Percentiles rank a stretch among this genome's conserved stretches.
Conservation (phyloP, 768 basidiomycete genomes). For the Neoboletus subvelutipes region DNA sequence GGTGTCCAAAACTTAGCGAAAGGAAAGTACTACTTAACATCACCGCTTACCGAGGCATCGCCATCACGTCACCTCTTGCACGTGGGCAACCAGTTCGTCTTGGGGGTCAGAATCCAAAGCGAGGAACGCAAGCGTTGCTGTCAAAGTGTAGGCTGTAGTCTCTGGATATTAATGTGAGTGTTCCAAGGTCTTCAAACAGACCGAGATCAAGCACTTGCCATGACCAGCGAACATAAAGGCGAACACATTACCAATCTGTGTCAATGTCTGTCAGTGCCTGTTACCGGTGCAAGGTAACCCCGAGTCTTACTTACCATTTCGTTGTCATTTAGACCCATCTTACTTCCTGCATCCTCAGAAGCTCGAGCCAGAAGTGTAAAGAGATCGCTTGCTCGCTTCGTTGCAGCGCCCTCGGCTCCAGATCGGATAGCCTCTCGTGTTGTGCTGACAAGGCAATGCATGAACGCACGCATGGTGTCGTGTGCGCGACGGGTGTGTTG, state of each 20-base stretch:
- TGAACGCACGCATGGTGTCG: slow-evolving; percentile 23
- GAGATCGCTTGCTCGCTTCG: slow-evolving; percentile 15
- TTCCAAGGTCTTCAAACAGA: neutral
- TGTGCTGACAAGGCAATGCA: slow-evolving; percentile 13
- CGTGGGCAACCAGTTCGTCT: slow-evolving; percentile 33
- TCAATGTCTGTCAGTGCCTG: neutral
- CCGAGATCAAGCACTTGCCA: slow-evolving; percentile 33
- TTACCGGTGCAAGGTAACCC: neutral
- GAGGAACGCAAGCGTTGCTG: slow-evolving; percentile 34
- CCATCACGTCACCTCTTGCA: slow-evolving; percentile 24
- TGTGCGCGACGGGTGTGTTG: slow-evolving; percentile 19
- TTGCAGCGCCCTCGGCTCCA: neutral
- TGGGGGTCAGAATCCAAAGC: slow-evolving; percentile 32
- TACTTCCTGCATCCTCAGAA: slow-evolving; percentile 21
- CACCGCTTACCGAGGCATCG: slow-evolving; percentile 14
- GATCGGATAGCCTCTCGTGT: slow-evolving; percentile 14
- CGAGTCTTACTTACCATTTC: slow-evolving; percentile 16
- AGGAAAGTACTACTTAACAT: neutral
- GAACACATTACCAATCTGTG: slow-evolving; percentile 55
- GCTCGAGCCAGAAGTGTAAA: slow-evolving; percentile 23
- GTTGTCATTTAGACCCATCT: slow-evolving; percentile 11
- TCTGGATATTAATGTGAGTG: slow-evolving; percentile 20
- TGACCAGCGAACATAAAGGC: slow-evolving; percentile 58
- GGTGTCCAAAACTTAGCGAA: neutral
- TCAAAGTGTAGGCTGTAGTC: slow-evolving; percentile 34